Evolutionary conservation across 768 basidiomycete species (phyloP), one percentile per base, ranked within the genome.

Genomic region (Mycena chlorophos): DNA sequence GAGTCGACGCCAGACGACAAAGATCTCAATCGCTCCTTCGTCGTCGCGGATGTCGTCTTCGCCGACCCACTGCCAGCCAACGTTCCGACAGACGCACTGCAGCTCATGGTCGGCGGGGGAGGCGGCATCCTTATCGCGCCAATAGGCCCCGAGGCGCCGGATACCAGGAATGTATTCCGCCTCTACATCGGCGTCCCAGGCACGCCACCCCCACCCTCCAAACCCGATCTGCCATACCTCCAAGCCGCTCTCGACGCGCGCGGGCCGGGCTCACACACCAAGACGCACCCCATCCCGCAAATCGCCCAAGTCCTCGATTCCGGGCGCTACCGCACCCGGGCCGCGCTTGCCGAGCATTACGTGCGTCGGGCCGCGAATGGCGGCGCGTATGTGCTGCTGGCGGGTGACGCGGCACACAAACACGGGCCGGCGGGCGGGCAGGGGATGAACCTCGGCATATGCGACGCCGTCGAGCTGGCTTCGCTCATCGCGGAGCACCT

Each of bases 401-500:
- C 19, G 10, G 51, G 51, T 25, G 54, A 55, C 29, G 54, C 54
- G 6, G 54, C 54, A 3, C 54, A 55, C 37, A 40, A 17, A 25
- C 55, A 56, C 43, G 38, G 37, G 19, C 55, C 55, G 12, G 50
- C 50, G 13, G 55, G 55, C 42, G 55, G 50, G n/a, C 55, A 56
- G 39, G 55, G 55, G 1, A 42, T 56, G 49, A 51, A 56, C 28
- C 25, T 50, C n/a, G 38, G 29, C 5, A 46, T 56, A 6, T 40
- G 49, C 26, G 55, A 56, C 51, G 50, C 69, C 2, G 48, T 73
- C 17, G 66, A 65, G 45, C 67, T 77, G 2, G 77, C 69, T 5
- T 68, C 70, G 13, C 66, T 55, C 5, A 54, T 78, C 29, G 60
- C 62, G 20, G 65, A 65, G 20, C 73, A 71, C 57, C 26, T 27